A percentile compares a stretch with the other conserved stretches of the same genome.
These are phyloP conservation scores for Neurospora africana DNA, from an alignment of 495 filamentous ascomycete genomes.

Conservation along the genomic window DNA sequence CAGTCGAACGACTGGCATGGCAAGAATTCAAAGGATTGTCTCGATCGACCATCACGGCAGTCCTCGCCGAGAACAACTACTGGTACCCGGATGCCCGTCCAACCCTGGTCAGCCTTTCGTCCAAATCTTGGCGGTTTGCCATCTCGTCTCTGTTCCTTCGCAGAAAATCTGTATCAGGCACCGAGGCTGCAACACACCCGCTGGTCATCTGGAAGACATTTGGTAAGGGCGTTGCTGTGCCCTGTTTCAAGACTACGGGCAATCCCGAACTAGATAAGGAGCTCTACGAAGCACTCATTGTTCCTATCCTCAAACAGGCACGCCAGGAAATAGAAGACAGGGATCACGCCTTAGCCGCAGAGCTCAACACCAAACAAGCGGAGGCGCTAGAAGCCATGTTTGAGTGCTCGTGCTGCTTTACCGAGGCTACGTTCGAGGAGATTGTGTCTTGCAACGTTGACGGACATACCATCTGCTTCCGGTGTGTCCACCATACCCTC, in stretches of 20 bases:
- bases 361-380: constrained; percentile 67
- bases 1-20: constrained; percentile 48
- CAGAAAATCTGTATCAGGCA: constrained; percentile 50
- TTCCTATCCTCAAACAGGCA: constrained; percentile 46
- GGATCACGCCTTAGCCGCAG: constrained; percentile 54
- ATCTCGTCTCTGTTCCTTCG: constrained; percentile 64
- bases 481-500: constrained; percentile 67
- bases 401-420: constrained; percentile 88
- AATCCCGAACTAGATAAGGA: constrained; percentile 73
- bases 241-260: constrained; percentile 58
- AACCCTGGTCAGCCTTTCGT: constrained; percentile 61
- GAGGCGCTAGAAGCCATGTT: constrained; percentile 57
- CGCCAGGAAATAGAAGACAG: constrained; percentile 46
- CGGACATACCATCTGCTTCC: constrained; percentile 77
- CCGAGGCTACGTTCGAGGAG: constrained; percentile 67
- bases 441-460: constrained; percentile 61
- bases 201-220: constrained; percentile 54
- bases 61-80: constrained; percentile 84
- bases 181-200: constrained; percentile 43
- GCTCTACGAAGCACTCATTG: constrained; percentile 55
- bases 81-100: constrained; percentile 71
- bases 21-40: constrained; percentile 80
- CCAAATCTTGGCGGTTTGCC: constrained; percentile 78
- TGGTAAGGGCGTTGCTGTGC: constrained; percentile 37
- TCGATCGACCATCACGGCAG: constrained; percentile 70